phyloP scores from a whole-genome alignment of 306 rosid species.

The Pachyrhizus erosus region DNA sequence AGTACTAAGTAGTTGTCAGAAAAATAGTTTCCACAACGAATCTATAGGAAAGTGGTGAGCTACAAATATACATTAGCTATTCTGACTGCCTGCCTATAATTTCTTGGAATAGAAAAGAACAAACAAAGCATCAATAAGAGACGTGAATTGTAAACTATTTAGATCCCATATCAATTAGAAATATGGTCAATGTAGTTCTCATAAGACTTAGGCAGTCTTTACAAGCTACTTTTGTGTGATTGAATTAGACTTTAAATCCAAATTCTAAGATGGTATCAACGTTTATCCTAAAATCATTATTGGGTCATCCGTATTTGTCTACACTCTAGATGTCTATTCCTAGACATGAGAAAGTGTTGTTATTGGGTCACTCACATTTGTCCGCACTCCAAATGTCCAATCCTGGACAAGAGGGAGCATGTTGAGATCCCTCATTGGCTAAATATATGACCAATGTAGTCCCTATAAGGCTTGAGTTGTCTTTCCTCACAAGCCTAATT shows the following conservation, averaged over 20 bases:
- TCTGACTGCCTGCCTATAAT: slow-evolving; percentile 12
- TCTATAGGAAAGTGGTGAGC: slow-evolving; percentile 15
- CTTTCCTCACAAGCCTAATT: too few species aligned
- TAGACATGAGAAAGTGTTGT: background rate
- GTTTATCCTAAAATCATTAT: background rate
- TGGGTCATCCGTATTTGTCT: background rate
- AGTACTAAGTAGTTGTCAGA: slow-evolving; percentile 27
- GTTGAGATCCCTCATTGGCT: too few species aligned
- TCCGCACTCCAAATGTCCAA: too few species aligned
- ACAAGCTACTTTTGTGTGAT: too few species aligned
- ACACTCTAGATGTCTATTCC: background rate
- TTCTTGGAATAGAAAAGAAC: slow-evolving; percentile 21
- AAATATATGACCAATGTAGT: too few species aligned
- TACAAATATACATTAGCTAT: slow-evolving; percentile 8
- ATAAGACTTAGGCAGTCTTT: background rate
- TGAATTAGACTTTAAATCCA: too few species aligned
- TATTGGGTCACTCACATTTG: too few species aligned
- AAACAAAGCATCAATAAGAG: background rate
- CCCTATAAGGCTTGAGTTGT: background rate
- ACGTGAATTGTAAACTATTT: background rate
- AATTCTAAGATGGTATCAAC: background rate
- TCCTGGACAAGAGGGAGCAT: background rate
- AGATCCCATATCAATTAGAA: background rate
- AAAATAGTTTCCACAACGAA: slow-evolving; percentile 3
- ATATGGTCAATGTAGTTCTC: background rate